Percentiles rank a stretch among this genome's conserved stretches.
Conservation (phyloP, 1,139 yeast genomes). For the Saccharomycopsis hybrid region DNA sequence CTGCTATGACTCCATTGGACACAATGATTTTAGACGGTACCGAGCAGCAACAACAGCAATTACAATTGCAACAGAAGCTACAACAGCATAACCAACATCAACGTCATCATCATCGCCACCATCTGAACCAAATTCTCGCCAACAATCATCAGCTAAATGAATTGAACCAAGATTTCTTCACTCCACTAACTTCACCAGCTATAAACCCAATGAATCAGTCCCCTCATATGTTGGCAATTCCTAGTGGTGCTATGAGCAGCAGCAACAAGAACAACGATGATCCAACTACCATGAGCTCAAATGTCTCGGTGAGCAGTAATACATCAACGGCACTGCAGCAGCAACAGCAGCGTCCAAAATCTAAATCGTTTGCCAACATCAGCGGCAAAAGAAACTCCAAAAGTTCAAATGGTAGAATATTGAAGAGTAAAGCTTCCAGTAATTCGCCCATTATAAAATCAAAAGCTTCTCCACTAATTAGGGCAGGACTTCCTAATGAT, state of each 20-base stretch:
- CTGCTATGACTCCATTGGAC: conserved; percentile 65
- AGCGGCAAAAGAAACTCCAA: conserved; percentile 1
- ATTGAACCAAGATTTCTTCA: conserved; percentile 32
- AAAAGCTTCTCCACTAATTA: conserved; percentile 8
- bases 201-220: conserved; percentile 32
- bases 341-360: not conserved
- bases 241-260: not conserved
- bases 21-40: conserved; percentile 22
- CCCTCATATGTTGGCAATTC: conserved; percentile 6
- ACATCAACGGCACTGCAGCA: too few relatives aligned
- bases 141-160: conserved; percentile 9
- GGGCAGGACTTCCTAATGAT: not conserved
- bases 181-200: conserved; percentile 63
- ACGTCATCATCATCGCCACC: not conserved
- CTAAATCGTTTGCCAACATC: conserved; percentile 15
- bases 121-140: conserved; percentile 20
- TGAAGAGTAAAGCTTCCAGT: conserved; percentile 9
- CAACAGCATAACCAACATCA: too few relatives aligned
- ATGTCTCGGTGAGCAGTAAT: too few relatives aligned
- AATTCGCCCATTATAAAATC: conserved; percentile 18
- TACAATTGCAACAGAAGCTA: too few relatives aligned
- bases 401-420: conserved; percentile 13
- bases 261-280: not conserved
- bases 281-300: not conserved
- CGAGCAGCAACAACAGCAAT: too few relatives aligned